phyloP scores from a whole-genome alignment of 176 grass and related monocot species.

The Zoysia japonica region DNA sequence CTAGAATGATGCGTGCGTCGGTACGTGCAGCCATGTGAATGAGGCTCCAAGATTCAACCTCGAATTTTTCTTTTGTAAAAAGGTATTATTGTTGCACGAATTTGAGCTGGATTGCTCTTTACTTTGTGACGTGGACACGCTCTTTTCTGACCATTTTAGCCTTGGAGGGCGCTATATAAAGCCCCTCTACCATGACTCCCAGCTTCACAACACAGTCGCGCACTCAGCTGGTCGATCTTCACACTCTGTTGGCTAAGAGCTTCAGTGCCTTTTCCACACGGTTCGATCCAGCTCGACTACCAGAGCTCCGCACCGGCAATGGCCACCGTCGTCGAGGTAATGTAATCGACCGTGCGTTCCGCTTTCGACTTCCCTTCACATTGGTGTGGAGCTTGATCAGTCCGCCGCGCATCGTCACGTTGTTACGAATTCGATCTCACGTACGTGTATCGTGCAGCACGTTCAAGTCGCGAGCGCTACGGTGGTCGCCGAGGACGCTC shows the following conservation, averaged over 20 bases:
- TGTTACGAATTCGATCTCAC: not conserved
- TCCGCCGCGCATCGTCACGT: too few relatives aligned
- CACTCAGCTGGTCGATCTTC: not conserved
- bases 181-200: conserved; percentile 14
- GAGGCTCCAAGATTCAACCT: not conserved
- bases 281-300: not conserved
- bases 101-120: not conserved
- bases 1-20: not conserved
- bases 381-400: too few relatives aligned
- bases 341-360: not conserved
- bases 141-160: conserved; percentile 34
- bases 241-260: not conserved
- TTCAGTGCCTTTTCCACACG: not conserved
- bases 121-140: not conserved
- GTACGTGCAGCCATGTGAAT: not conserved
- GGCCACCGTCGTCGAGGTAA: conserved; percentile 67
- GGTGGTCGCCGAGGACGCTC: conserved; percentile 44
- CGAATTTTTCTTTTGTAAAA: too few relatives aligned
- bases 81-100: too few relatives aligned
- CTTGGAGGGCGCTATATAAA: conserved; percentile 41
- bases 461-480: conserved; percentile 23
- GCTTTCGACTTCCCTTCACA: not conserved
- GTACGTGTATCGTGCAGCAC: conserved; percentile 39
- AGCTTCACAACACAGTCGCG: too few relatives aligned
- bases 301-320: conserved; percentile 29